Conservation (phyloP, 192 early-diverging fungal species). For the Pilobolus umbonatus region DNA sequence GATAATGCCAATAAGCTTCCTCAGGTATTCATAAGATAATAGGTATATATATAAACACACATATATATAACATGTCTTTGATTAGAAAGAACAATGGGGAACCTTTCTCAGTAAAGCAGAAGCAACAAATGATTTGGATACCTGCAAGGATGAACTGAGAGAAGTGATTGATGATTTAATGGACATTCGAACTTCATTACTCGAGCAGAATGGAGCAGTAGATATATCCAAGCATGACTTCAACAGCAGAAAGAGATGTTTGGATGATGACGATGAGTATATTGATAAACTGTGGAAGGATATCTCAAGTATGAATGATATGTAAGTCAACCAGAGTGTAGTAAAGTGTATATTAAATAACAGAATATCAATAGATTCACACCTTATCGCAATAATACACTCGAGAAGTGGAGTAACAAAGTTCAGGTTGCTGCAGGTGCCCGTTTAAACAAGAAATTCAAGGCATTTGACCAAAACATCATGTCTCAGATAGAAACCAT, state of each 20-base stretch:
- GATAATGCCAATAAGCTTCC: slow-evolving; percentile 78
- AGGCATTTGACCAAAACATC: slow-evolving; percentile 80
- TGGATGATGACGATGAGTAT: slow-evolving; percentile 46
- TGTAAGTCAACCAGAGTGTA: slow-evolving; percentile 17
- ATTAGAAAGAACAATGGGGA: slow-evolving; percentile 17
- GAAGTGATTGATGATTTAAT: slow-evolving; percentile 39
- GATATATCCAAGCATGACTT: slow-evolving; percentile 18
- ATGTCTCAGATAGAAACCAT: slow-evolving; percentile 34
- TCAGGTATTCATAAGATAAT: no score
- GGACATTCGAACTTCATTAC: slow-evolving; percentile 33
- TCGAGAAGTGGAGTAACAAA: slow-evolving; percentile 95
- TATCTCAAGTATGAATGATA: slow-evolving; percentile 52
- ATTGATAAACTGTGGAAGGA: slow-evolving; percentile 53
- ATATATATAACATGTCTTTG: no score
- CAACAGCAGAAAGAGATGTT: slow-evolving; percentile 40
- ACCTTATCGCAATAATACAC: slow-evolving; percentile 77
- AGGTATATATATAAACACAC: no score
- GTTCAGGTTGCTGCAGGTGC: slow-evolving; percentile 68
- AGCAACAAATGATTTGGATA: slow-evolving; percentile 24
- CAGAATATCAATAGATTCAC: slow-evolving; percentile 41
- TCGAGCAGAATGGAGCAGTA: slow-evolving; percentile 36
- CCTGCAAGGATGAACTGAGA: slow-evolving; percentile 25
- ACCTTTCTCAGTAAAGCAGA: slow-evolving; percentile 20
- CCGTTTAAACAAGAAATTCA: slow-evolving; percentile 86
- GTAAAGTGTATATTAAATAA: background rate